phyloP scores from a whole-genome alignment of 768 basidiomycete species.

The Rhodotorula toruloides region DNA sequence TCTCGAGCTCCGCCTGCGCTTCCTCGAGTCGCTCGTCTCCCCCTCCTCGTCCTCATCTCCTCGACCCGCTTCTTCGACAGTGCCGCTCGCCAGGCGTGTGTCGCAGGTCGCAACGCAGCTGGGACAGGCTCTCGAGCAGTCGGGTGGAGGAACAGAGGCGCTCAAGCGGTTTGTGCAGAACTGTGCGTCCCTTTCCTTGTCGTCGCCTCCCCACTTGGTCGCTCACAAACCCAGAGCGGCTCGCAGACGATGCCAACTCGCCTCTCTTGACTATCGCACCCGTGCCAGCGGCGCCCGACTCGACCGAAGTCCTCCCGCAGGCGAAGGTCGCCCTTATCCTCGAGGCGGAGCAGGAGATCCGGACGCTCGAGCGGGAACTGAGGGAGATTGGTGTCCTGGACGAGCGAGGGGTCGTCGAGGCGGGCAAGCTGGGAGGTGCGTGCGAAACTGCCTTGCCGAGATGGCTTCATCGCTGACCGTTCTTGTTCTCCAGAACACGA shows the following conservation, averaged over 20 bases:
- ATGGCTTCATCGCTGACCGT: no score
- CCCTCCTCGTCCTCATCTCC: neutral
- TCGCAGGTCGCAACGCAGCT: conserved; percentile 18
- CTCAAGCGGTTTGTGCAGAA: conserved; percentile 37
- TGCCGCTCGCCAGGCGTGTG: conserved; percentile 20
- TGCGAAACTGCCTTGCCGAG: no score
- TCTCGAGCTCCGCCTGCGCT: conserved; percentile 37
- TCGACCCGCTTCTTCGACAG: neutral
- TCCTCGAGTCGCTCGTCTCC: conserved; percentile 38
- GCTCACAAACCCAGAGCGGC: no score
- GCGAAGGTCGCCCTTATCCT: conserved; percentile 37
- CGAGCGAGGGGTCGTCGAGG: conserved; percentile 25
- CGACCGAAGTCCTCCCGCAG: conserved; percentile 8
- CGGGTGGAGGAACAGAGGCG: conserved; percentile 25
- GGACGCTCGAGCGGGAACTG: conserved; percentile 33
- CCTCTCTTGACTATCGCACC: conserved; percentile 32
- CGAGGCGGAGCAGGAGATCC: conserved; percentile 36
- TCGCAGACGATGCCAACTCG: conserved; percentile 36
- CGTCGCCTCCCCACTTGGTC: neutral
- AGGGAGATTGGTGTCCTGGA: conserved; percentile 33
- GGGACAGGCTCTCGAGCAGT: conserved; percentile 14
- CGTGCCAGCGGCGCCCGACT: neutral
- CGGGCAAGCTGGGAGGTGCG: conserved; percentile 33
- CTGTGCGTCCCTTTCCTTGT: conserved; percentile 20
- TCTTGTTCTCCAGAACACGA: conserved; percentile 32